Evolutionary conservation across 495 filamentous ascomycete species (phyloP), one percentile per base, ranked within the genome.

Genomic region (Penicillium cosmopolitanum): DNA sequence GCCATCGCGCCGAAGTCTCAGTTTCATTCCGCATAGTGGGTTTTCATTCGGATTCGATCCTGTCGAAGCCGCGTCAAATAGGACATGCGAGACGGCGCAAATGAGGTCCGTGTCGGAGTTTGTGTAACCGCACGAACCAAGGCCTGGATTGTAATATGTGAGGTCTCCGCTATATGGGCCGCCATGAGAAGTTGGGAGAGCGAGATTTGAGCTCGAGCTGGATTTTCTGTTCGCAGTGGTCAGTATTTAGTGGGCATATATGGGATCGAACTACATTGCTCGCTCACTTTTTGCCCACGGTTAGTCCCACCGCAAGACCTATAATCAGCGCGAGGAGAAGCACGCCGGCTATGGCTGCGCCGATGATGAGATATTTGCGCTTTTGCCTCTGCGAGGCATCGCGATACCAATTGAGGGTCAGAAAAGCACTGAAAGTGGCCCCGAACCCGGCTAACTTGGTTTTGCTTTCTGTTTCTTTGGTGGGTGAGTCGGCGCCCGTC

Each of bases 51-150:
- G 85, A 73, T 92, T 81, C 18, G 76, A 73, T 12, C 82, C 80
- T 2, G 60, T 77, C 1, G 74, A 74, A 5, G 72, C 77, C 0
- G 85, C 84, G 68, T 94, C 89, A 61, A 85, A 96, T 2, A 92
- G 67, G 25, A 82, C 67, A 63, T 87, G 84, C 1, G 85, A 87
- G 0, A 94, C 77, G 1, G 89, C 85, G 18, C 84, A 85, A n/a
- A 92, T 82, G 18, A 76, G 55, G 34, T 90, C 87, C 12, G 65
- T 73, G 10, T 68, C 68, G 0, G 66, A 74, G 40, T 78, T 84
- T 9, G 72, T 79, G 23, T 81, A 75, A 3, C 91, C 91, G 65
- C 91, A 96, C 1, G 89, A 84, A 16, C 91, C 90, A 2, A 92
- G 77, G 0, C 72, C 87, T 5, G 89, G 82, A 19, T 69, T 74